phyloP scores from a whole-genome alignment of 2,329 filamentous ascomycete species.

The Botrytis squamosa region DNA sequence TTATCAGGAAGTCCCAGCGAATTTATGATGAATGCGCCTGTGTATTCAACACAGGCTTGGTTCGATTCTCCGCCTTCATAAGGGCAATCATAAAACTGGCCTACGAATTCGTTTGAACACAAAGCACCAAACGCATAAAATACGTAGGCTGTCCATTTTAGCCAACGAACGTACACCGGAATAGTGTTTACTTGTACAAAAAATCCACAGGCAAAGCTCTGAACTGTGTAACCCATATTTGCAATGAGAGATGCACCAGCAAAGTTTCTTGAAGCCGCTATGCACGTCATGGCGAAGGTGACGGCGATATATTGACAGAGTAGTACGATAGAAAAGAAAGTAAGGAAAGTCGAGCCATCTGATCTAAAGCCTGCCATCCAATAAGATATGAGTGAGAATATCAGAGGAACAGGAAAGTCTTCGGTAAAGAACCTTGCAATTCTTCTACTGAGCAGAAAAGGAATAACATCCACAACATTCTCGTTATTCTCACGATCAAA shows the following conservation, averaged over 20 bases:
- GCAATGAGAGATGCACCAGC: slow-evolving; percentile 69
- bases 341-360: slow-evolving; percentile 64
- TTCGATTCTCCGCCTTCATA: slow-evolving; percentile 59
- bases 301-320: slow-evolving; percentile 73
- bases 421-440: slow-evolving; percentile 68
- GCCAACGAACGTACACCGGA: slow-evolving; percentile 74
- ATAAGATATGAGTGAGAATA: slow-evolving; percentile 71
- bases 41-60: slow-evolving; percentile 66
- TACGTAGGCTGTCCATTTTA: slow-evolving; percentile 65
- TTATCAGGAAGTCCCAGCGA: slow-evolving; percentile 65
- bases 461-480: slow-evolving; percentile 66
- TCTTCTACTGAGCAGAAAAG: slow-evolving; percentile 68
- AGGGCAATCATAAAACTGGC: slow-evolving; percentile 72
- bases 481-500: slow-evolving; percentile 76
- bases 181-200: slow-evolving; percentile 74
- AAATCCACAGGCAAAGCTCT: slow-evolving; percentile 73
- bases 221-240: slow-evolving; percentile 70
- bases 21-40: slow-evolving; percentile 66
- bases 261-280: slow-evolving; percentile 65
- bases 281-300: slow-evolving; percentile 66
- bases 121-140: slow-evolving; percentile 72
- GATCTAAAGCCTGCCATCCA: slow-evolving; percentile 75
- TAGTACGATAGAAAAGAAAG: slow-evolving; percentile 67
- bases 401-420: slow-evolving; percentile 68
- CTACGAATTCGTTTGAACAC: slow-evolving; percentile 69